Base-by-base conservation (phyloP, 2,329 filamentous ascomycete species). In the Monilinia vaccinii-corymbosi region DNA sequence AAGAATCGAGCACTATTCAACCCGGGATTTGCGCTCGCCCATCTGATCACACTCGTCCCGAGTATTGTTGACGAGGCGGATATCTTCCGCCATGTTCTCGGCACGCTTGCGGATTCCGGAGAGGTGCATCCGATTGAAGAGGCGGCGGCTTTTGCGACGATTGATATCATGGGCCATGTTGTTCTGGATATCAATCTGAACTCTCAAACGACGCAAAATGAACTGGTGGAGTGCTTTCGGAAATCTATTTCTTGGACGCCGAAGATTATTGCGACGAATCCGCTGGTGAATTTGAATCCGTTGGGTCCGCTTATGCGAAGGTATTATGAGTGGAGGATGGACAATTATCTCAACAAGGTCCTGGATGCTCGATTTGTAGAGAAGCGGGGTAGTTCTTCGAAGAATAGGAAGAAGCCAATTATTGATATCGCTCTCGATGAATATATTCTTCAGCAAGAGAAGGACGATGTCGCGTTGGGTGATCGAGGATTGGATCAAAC, bases 131-230 rank as follows among this genome's bases (percentile, higher is more conserved):
- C 58, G 4, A 47, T 66, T 45, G 66, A 68, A 36, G 58, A 64
- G 18, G 52, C 61, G 9, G 60, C 63, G 11, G 61, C 63, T 6
- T 42, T 59, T 21, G 64, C 65, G 40, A 67, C 61, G 5, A 67
- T 68, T 64, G 65, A 68, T 36, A 61, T 68, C 18, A 67, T 67
- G 56, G 64, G 65, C 9, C 60, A 62, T 48, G 59, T 64, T 5
- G 46, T 61, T 9, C 45, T 66, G 21, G 62, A 64, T 36, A 47
- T 60, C 7, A 45, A 49, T 31, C 50, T 68, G 1, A 62, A 63
- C 21, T 65, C 65, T 13, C 62, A 69, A 56, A 61, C 45, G 31
- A 52, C 55, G 42, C 40, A 56, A 34, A 68, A 67, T 47, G 56
- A 61, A 11, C 47, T 69, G 13, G 64, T 63, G 11, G 60, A 60